phyloP scores from a whole-genome alignment of 202 grass and related monocot genomes.

The Brachypodium distachyon region DNA sequence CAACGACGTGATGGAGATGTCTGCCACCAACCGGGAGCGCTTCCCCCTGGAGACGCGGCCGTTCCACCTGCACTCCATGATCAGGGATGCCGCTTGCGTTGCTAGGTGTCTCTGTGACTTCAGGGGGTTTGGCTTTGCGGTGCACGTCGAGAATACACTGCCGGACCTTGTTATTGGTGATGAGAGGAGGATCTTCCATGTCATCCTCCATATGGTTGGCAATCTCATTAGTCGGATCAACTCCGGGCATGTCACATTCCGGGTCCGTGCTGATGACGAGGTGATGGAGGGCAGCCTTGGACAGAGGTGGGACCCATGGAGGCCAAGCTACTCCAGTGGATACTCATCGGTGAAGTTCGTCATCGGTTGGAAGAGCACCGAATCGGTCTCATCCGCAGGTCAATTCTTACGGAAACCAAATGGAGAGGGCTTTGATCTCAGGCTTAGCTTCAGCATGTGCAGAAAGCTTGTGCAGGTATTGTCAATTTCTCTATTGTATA shows the following conservation, averaged over 20 bases:
- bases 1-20: constrained; percentile 71
- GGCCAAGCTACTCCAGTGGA: constrained; percentile 38
- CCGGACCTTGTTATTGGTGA: constrained; percentile 56
- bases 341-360: constrained; percentile 50
- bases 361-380: constrained; percentile 21
- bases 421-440: constrained; percentile 46
- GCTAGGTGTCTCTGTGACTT: constrained; percentile 58
- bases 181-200: constrained; percentile 69
- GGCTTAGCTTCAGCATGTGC: constrained; percentile 79
- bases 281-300: constrained; percentile 18
- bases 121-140: constrained; percentile 42
- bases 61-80: constrained; percentile 49
- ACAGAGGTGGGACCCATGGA: constrained; percentile 63
- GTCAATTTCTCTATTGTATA: neutral
- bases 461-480: constrained; percentile 78
- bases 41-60: constrained; percentile 44
- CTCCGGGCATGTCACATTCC: constrained; percentile 27
- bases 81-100: constrained; percentile 50
- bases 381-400: neutral
- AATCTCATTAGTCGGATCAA: constrained; percentile 37
- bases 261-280: constrained; percentile 32
- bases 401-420: constrained; percentile 14
- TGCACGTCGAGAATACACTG: constrained; percentile 42
- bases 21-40: constrained; percentile 30
- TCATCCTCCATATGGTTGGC: constrained; percentile 66